These are phyloP conservation scores for Torulaspora delbrueckii DNA, from an alignment of 805 yeast species.

Conservation along the genomic window DNA sequence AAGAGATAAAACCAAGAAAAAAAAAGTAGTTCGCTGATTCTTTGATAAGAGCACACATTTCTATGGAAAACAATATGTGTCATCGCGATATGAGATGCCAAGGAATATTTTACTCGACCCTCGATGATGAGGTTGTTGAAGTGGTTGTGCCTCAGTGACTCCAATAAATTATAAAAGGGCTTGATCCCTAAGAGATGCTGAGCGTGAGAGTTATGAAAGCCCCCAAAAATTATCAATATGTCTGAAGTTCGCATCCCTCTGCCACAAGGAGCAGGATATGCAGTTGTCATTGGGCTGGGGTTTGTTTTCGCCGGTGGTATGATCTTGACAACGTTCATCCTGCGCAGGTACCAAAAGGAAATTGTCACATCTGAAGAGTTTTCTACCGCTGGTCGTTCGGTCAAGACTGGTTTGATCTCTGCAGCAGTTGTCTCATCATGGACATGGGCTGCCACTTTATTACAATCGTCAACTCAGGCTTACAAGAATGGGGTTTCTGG, in stretches of 20 bases:
- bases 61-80: neutral
- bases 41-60: neutral
- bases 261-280: constrained; percentile 82
- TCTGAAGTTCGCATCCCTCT: constrained; percentile 31
- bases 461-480: constrained; percentile 73
- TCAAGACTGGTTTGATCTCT: constrained; percentile 76
- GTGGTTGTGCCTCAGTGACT: too few species aligned
- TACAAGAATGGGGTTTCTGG: constrained; percentile 76
- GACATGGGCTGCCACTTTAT: constrained; percentile 87
- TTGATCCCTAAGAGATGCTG: neutral
- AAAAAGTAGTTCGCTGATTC: neutral
- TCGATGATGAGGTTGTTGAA: neutral
- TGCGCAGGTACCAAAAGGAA: constrained; percentile 77
- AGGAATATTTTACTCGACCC: neutral
- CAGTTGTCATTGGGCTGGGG: constrained; percentile 85
- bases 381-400: constrained; percentile 87
- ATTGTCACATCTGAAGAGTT: constrained; percentile 90
- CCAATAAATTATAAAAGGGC: neutral
- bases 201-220: neutral
- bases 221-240: neutral
- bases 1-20: too few species aligned
- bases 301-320: constrained; percentile 71
- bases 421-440: constrained; percentile 91
- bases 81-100: neutral
- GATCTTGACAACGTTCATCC: constrained; percentile 66